Evolutionary conservation across 495 filamentous ascomycete species (phyloP), one percentile per base, ranked within the genome.

Genomic region (Parachaetomium inaequale): DNA sequence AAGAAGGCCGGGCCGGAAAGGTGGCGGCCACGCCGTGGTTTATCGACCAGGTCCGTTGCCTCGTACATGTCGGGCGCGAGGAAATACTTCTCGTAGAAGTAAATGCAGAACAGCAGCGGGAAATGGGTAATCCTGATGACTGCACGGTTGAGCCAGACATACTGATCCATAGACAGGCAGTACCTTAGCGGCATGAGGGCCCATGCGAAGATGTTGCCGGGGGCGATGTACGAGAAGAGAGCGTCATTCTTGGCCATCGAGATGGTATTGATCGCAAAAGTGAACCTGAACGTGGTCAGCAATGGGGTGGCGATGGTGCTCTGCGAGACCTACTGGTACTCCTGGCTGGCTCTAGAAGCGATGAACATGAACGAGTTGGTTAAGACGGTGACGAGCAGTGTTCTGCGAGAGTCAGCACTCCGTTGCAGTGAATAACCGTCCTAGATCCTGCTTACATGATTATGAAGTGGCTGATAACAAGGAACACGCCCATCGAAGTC

Each of bases 241-340:
- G 90, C 88, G 70, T 97, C 92, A 23, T 91, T 95, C 70, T 98
- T 97, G 55, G 96, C 93, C 89, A 97, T 90, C 4, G 92, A 94
- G 40, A 96, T 92, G 7, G 91, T 92, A 65, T 96, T 96, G 71
- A 96, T 88, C 7, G 93, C 91, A 70, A 97, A 95, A 4, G 96
- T 76, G 68, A 96, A 96, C 53, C 79, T 81, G 42, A 11, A 10
- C 1, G 67, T 36, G 65, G 66, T 38, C 45, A 57, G 32, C n/a
- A 23, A 0, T 12, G n/a, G 1, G 2, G 1, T 1, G 10, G 12
- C 2, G 31, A 19, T 43, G 12, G 0, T 31, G 12, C 54, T 11
- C 0, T 4, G 21, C 14, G 8, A 21, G 15, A 66, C 78, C n/a
- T 72, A 81, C 77, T 95, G 91, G 72, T 96, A 91, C 74, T 96